A percentile compares a stretch with the other conserved stretches of the same genome.
Evolutionary conservation across 2,329 filamentous ascomycete species (phyloP).

Genomic region (Pseudogymnoascus sp.): DNA sequence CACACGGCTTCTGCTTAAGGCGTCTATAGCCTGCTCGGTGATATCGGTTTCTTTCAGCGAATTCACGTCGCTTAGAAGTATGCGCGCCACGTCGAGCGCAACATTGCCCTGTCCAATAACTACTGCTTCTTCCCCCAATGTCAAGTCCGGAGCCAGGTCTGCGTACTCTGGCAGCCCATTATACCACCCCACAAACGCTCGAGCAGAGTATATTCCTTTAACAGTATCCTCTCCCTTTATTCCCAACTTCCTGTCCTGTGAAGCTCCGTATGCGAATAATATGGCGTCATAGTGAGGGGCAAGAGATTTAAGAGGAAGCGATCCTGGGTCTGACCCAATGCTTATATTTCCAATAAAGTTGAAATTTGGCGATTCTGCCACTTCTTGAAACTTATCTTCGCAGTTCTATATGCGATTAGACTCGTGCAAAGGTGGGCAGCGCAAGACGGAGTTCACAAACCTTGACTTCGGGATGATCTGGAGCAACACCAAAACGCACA

Average conservation of each 20-base stretch:
- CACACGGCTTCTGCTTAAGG: constrained; percentile 64
- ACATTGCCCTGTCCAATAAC: constrained; percentile 95
- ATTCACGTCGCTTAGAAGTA: constrained; percentile 71
- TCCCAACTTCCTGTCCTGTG: constrained; percentile 69
- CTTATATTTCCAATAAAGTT: constrained; percentile 86
- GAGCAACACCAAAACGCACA: constrained; percentile 91
- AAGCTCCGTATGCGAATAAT: constrained; percentile 86
- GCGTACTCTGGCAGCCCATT: constrained; percentile 85
- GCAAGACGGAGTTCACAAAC: constrained; percentile 36
- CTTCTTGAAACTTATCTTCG: constrained; percentile 85
- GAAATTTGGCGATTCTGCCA: constrained; percentile 75
- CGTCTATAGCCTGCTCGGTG: constrained; percentile 71
- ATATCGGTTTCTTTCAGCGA: constrained; percentile 78
- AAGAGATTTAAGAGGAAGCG: constrained; percentile 60
- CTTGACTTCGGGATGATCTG: constrained; percentile 97
- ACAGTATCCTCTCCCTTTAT: constrained; percentile 72
- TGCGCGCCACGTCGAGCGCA: constrained; percentile 84
- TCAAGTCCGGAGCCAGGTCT: constrained; percentile 64
- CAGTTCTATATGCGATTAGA: constrained; percentile 60
- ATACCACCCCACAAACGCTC: constrained; percentile 97
- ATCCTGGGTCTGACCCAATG: constrained; percentile 52
- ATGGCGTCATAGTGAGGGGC: constrained; percentile 85
- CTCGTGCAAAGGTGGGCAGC: constrained; percentile 2
- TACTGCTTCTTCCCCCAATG: constrained; percentile 70
- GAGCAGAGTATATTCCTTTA: constrained; percentile 73